Conservation (phyloP, 768 basidiomycete species). For the Coprinopsis strossmayeri region DNA sequence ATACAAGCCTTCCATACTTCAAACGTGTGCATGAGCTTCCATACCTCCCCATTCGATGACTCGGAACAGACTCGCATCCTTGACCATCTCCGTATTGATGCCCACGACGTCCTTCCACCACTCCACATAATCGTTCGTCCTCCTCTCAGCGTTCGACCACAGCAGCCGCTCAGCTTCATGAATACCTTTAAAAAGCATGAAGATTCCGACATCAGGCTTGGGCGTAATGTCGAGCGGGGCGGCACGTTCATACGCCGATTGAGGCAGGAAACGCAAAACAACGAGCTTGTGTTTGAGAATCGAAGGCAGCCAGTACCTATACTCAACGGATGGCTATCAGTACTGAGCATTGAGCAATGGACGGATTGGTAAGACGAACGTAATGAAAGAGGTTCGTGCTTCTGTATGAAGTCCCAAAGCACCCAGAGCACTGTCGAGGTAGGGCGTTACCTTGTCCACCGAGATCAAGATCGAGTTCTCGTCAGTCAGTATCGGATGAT, state of each 20-base stretch:
- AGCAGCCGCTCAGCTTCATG: conserved; percentile 12
- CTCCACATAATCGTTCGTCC: conserved; percentile 17
- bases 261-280: conserved; percentile 39
- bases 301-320: conserved; percentile 38
- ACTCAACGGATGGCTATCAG: not conserved
- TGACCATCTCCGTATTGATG: conserved; percentile 19
- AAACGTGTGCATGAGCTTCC: conserved; percentile 32
- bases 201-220: conserved; percentile 35
- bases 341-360: not conserved
- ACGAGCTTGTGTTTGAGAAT: conserved; percentile 32
- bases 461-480: conserved; percentile 25
- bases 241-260: conserved; percentile 32
- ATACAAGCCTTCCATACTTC: too few species aligned
- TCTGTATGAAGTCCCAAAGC: conserved; percentile 33
- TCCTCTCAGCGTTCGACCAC: conserved; percentile 22
- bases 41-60: conserved; percentile 45
- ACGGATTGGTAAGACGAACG: conserved; percentile 19
- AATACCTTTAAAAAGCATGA: conserved; percentile 41
- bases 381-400: conserved; percentile 41
- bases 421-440: conserved; percentile 27
- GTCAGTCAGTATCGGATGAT: conserved; percentile 11
- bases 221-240: conserved; percentile 33
- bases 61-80: conserved; percentile 25
- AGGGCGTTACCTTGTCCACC: conserved; percentile 21
- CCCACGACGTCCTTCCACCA: conserved; percentile 30